Conservation (phyloP, 306 rosid genomes). For the Fagus sylvatica region DNA sequence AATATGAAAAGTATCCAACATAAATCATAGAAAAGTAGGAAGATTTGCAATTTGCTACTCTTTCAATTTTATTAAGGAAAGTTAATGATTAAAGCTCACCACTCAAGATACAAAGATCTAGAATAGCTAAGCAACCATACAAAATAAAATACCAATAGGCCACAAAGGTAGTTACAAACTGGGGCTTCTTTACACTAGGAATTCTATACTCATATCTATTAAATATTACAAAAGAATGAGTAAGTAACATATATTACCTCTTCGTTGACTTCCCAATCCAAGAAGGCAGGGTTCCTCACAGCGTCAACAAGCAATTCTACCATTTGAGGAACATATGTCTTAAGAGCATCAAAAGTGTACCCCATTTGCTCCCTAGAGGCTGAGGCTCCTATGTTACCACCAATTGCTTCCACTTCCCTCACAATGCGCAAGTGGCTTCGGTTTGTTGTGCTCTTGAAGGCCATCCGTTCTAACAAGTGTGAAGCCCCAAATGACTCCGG, state of each 20-base stretch:
- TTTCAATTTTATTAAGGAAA: background rate
- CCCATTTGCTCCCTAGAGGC: slow-evolving; percentile 99
- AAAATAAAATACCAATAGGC: background rate
- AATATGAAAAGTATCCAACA: background rate
- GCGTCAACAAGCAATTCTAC: slow-evolving; percentile 84
- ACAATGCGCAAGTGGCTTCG: slow-evolving; percentile 91
- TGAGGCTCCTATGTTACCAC: slow-evolving; percentile 84
- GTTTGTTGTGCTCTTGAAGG: slow-evolving; percentile 92
- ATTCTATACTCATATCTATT: slow-evolving; percentile 10
- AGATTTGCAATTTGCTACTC: too few relatives aligned
- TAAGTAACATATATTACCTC: slow-evolving; percentile 56
- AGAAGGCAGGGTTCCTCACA: slow-evolving; percentile 86
- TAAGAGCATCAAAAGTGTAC: slow-evolving; percentile 88
- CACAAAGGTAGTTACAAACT: background rate
- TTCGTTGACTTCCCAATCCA: slow-evolving; percentile 97
- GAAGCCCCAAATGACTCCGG: slow-evolving; percentile 79
- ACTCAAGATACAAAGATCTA: background rate
- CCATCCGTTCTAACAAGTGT: slow-evolving; percentile 89
- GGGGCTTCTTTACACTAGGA: background rate
- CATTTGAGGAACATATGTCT: slow-evolving; percentile 90
- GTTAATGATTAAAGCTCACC: background rate
- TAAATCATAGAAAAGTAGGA: background rate
- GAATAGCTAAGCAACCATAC: background rate
- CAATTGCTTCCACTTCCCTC: slow-evolving; percentile 95
- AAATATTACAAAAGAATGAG: slow-evolving; percentile 5